Conservation (phyloP, 768 basidiomycete species). For the Collybia sordida region DNA sequence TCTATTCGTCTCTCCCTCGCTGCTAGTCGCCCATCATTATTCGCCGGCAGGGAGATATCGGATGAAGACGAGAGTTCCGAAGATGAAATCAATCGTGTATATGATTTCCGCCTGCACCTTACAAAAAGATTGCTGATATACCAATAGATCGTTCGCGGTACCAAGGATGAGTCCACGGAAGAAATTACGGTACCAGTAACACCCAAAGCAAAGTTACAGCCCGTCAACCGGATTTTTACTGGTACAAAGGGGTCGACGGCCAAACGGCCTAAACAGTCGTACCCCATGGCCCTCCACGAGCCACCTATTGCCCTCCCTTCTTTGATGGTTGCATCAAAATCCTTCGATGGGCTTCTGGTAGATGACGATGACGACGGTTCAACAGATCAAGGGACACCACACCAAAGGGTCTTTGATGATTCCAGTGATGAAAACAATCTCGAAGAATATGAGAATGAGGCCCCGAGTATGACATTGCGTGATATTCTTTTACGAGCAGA, state of each 20-base stretch:
- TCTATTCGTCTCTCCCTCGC: slow-evolving; percentile 28
- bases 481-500: slow-evolving; percentile 44
- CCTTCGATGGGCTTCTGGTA: slow-evolving; percentile 4
- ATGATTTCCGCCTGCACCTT: background rate
- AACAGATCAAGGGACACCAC: background rate
- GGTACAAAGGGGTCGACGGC: slow-evolving; percentile 17
- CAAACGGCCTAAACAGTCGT: slow-evolving; percentile 17
- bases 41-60: slow-evolving; percentile 1
- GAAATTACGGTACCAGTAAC: slow-evolving; percentile 16
- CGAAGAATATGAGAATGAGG: slow-evolving; percentile 34
- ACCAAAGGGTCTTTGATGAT: background rate
- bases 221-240: slow-evolving; percentile 29
- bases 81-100: slow-evolving; percentile 22
- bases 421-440: slow-evolving; percentile 18
- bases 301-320: slow-evolving; percentile 16
- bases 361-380: slow-evolving; percentile 3
- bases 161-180: slow-evolving; percentile 20
- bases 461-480: slow-evolving; percentile 46
- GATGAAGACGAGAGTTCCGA: slow-evolving; percentile 13
- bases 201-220: slow-evolving; percentile 14
- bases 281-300: slow-evolving; percentile 17
- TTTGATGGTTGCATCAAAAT: slow-evolving; percentile 5
- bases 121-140: background rate
- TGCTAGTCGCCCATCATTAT: slow-evolving; percentile 19
- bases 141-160: slow-evolving; percentile 22